These are phyloP conservation scores for Oryza meridionalis DNA, from an alignment of 176 grass and related monocot species.

Conservation along the genomic window DNA sequence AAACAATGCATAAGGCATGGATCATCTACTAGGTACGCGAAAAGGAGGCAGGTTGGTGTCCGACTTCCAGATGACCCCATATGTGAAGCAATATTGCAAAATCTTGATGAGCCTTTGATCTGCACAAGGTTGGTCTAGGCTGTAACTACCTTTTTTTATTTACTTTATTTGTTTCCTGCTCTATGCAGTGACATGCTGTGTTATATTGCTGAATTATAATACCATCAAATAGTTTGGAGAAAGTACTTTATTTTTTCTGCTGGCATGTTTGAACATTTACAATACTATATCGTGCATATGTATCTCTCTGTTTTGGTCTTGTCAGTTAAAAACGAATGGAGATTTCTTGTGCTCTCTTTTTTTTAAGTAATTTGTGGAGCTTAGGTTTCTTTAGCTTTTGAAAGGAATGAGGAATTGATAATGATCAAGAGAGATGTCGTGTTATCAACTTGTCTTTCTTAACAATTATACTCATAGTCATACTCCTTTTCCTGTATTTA, in stretches of 20 bases:
- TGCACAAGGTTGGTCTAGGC: slow-evolving; percentile 72
- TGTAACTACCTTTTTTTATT: slow-evolving; percentile 13
- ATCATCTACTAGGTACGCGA: slow-evolving; percentile 65
- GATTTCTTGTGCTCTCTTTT: background rate
- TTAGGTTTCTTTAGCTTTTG: background rate
- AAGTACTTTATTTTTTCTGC: slow-evolving; percentile 23
- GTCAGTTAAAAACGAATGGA: background rate
- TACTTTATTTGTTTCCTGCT: slow-evolving; percentile 17
- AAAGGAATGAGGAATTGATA: slow-evolving; percentile 19
- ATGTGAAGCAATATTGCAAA: slow-evolving; percentile 86
- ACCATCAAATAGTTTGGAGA: background rate
- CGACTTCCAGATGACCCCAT: slow-evolving; percentile 85
- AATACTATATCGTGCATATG: background rate
- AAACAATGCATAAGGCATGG: slow-evolving; percentile 84
- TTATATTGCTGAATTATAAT: background rate
- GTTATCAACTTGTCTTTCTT: background rate
- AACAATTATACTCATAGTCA: slow-evolving; percentile 16
- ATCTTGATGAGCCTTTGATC: slow-evolving; percentile 80
- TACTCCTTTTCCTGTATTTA: slow-evolving; percentile 26
- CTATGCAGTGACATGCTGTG: background rate
- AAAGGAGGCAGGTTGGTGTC: slow-evolving; percentile 85
- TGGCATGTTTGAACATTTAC: slow-evolving; percentile 6
- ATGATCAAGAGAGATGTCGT: background rate
- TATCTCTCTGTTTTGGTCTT: slow-evolving; percentile 19
- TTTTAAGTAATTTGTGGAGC: background rate